Evolutionary conservation across 2,329 filamentous ascomycete species (phyloP), one percentile per base, ranked within the genome.

Genomic region (Myrmaecium sp.): DNA sequence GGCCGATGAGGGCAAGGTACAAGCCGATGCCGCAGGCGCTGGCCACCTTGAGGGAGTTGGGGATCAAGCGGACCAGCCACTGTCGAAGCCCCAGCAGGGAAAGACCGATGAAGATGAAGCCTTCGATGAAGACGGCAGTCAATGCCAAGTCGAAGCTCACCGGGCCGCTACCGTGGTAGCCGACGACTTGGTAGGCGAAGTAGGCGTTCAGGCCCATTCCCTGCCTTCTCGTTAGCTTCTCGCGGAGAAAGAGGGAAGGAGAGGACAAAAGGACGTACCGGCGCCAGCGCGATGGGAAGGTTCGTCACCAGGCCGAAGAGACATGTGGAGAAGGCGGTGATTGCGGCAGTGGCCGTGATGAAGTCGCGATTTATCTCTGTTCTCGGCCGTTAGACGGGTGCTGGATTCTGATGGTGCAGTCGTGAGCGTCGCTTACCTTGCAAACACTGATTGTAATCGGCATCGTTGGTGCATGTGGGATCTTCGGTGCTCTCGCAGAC

Each of bases 111-210:
- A 92, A 92, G 32, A 91, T 71, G 49, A 80, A 79, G 11, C 82
- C 82, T 49, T 92, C 82, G 7, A 86, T 71, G 44, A 92, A 91
- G 36, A 89, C 82, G 26, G 82, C 81, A 5, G 80, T 89, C 16
- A 91, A 57, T 6, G 82, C 82, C 17, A 84, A 62, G 23, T 65
- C 55, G 47, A 81, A 92, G 0, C 78, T 69, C 5, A 91, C 70
- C 5, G 62, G 56, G 2, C 81, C 81, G 6, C 60, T 64, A 20
- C 82, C 82, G 45, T 84, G 73, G 40, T 59, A 69, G 5, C 82
- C 82, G 30, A 91, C 81, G 20, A 82, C 73, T 11, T 72, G 75
- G 43, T 80, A 91, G 10, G 81, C 69, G 44, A 91, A 91, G 49
- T 91, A 91, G 6, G 81, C 81, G 43, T 92, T 92, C 30, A 91